Percentiles rank a stretch among this genome's conserved stretches.
Conservation (phyloP, 352 stramenopile genomes). For the Blastocystis hominis region DNA sequence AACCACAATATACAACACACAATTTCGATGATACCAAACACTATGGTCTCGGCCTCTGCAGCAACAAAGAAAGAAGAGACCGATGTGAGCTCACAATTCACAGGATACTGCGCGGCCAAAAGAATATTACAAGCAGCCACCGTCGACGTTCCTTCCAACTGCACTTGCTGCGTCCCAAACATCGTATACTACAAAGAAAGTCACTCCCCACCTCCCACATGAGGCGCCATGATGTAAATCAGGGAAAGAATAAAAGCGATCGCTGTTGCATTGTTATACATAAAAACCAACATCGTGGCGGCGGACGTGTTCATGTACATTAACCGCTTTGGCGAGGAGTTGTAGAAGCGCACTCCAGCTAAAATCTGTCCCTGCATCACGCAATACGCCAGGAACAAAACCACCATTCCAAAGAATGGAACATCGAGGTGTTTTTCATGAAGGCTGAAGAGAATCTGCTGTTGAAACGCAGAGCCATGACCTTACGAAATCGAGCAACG, state of each 20-base stretch:
- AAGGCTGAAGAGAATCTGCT: not conserved
- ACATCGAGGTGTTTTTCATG: not conserved
- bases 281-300: slow-evolving; percentile 14
- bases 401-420: not conserved
- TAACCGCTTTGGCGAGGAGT: not conserved
- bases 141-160: not conserved
- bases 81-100: slow-evolving; percentile 1
- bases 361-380: slow-evolving; percentile 6
- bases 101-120: not conserved
- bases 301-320: slow-evolving; percentile 38
- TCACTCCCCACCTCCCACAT: not conserved
- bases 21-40: slow-evolving; percentile 9
- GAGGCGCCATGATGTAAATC: slow-evolving; percentile 29
- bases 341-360: slow-evolving; percentile 27
- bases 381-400: not conserved
- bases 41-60: not conserved
- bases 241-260: slow-evolving; percentile 5
- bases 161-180: not conserved
- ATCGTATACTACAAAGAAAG: not conserved
- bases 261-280: slow-evolving; percentile 8
- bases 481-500: not conserved
- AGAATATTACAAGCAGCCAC: not conserved
- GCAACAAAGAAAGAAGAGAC: slow-evolving; percentile 19
- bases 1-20: not conserved
- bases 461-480: not conserved